Conservation (phyloP, 2,329 filamentous ascomycete species). For the Cadophora sp. region DNA sequence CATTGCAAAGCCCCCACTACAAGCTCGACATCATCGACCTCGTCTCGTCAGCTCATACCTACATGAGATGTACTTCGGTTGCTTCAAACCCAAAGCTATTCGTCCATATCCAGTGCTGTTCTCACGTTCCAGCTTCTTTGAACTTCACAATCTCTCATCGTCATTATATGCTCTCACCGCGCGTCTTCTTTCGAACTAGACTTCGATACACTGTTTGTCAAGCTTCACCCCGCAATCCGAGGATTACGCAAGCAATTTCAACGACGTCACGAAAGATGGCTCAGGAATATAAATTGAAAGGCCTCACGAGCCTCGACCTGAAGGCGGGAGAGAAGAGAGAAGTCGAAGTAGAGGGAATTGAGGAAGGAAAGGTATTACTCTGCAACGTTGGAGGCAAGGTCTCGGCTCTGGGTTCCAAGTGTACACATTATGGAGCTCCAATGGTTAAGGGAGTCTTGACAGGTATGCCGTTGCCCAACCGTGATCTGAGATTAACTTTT, state of each 20-base stretch:
- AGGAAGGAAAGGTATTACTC: constrained; percentile 84
- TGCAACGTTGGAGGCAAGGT: constrained; percentile 78
- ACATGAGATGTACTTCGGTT: background rate
- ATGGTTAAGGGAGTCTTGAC: constrained; percentile 86
- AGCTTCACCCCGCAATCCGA: constrained; percentile 28
- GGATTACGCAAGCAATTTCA: constrained; percentile 28
- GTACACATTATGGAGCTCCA: constrained; percentile 92
- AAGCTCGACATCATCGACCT: constrained; percentile 24
- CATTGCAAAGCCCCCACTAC: constrained; percentile 21
- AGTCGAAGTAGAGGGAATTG: constrained; percentile 87
- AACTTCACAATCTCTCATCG: background rate
- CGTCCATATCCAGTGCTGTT: background rate
- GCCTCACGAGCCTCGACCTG: constrained; percentile 74
- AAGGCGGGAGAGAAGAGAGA: constrained; percentile 85
- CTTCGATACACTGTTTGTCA: constrained; percentile 28
- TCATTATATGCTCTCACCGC: constrained; percentile 23
- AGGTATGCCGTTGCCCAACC: constrained; percentile 71
- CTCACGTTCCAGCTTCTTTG: background rate
- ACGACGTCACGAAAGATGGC: constrained; percentile 45
- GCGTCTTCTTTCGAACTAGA: constrained; percentile 18
- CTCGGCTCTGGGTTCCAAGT: constrained; percentile 83
- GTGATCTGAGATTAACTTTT: background rate
- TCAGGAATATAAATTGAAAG: constrained; percentile 75
- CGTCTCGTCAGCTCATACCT: constrained; percentile 24
- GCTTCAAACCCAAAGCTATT: background rate